Evolutionary conservation across 495 filamentous ascomycete genomes (phyloP), one percentile per base, ranked within the genome.

Genomic region (Neohortaea acidophila): DNA sequence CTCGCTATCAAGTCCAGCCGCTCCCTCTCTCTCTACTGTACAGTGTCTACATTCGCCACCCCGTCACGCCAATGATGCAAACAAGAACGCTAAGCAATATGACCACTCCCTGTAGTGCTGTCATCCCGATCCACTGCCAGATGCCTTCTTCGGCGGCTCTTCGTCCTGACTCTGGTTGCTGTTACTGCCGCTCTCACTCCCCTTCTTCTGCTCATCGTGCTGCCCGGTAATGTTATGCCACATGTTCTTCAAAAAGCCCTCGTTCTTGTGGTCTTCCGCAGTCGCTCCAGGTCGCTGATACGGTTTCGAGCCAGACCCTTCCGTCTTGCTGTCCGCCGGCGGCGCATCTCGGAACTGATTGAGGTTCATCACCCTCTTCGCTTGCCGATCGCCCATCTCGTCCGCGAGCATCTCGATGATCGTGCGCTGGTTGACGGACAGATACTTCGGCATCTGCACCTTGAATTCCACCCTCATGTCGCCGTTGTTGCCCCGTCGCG

Each of bases 401-500:
- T 97, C 85, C 21, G 89, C 89, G 30, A 97, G 70, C 66, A 94
- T 84, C 60, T 97, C 89, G 41, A 94, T 55, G 21, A 97, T 78
- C 0, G 79, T 84, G 24, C 91, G 70, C 63, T 96, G 87, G 59
- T 89, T 94, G 15, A 72, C 64, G 17, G 73, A 83, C 50, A 97
- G 64, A 51, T 84, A 91, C 59, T 91, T 94, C 10, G 89, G 89
- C 83, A 94, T 92, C 21, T 70, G 57, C 11, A 97, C 81, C 63
- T 84, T 87, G 66, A 91, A 96, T 57, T 96, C 91, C 6, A 97
- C 84, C 50, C 72, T 77, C 21, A 96, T 60, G 48, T 97, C 91
- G 51, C 85, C 85, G n/a, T 66, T 62, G 3, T 54, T 57, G 30
- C 62, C 58, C n/a, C 62, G 51, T 9, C 71, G 62, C 19, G 61